These are phyloP conservation scores for Euphrasia confusa DNA, from an alignment of 257 asterid species.

Conservation along the genomic window DNA sequence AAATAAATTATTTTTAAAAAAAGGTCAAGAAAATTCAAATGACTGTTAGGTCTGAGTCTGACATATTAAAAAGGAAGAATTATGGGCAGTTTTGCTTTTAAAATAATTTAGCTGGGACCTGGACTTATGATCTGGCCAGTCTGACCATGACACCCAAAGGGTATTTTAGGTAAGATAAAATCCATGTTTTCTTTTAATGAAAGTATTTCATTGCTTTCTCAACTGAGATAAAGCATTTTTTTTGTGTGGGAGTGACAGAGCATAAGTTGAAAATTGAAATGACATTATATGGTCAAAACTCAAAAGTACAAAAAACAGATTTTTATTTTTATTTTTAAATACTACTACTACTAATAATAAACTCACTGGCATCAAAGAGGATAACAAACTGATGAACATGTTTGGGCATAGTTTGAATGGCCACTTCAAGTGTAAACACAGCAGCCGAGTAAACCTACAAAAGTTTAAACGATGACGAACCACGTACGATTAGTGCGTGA, in stretches of 20 bases:
- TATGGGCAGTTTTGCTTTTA: slow-evolving; percentile 45
- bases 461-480: neutral
- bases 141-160: slow-evolving; percentile 51
- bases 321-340: neutral
- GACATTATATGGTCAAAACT: neutral
- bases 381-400: slow-evolving; percentile 67
- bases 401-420: slow-evolving; percentile 72
- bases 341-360: neutral
- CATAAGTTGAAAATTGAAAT: slow-evolving; percentile 8
- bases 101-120: slow-evolving; percentile 29
- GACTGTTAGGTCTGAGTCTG: slow-evolving; percentile 35
- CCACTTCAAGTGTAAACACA: slow-evolving; percentile 93
- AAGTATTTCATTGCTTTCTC: slow-evolving; percentile 29
- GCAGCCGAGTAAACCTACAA: neutral
- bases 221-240: slow-evolving; percentile 37
- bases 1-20: neutral
- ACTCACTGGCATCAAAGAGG: slow-evolving; percentile 89
- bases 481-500: no score
- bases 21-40: slow-evolving; percentile 32
- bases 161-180: slow-evolving; percentile 37
- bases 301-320: neutral
- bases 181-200: slow-evolving; percentile 25
- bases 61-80: slow-evolving; percentile 36
- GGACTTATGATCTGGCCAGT: slow-evolving; percentile 24
- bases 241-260: slow-evolving; percentile 29